Conservation (phyloP, 768 basidiomycete species). For the Hemileccinum rubropunctum region DNA sequence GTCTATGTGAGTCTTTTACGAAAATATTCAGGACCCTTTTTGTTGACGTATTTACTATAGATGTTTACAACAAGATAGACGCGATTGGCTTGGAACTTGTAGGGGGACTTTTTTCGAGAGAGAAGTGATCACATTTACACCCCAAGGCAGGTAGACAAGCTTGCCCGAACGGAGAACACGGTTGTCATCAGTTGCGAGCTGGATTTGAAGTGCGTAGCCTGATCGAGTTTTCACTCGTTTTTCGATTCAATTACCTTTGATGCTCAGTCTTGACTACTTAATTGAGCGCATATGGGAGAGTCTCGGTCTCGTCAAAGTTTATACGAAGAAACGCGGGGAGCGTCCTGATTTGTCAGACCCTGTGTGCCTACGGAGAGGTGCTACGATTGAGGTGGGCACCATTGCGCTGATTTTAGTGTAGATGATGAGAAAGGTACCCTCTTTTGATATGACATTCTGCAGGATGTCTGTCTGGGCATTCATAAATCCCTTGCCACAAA, state of each 20-base stretch:
- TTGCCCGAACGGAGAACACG: conserved; percentile 77
- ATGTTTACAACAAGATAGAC: conserved; percentile 97
- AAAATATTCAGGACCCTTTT: neutral
- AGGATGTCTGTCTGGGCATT: conserved; percentile 91
- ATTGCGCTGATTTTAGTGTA: neutral
- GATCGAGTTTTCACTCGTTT: neutral
- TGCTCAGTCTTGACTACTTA: conserved; percentile 61
- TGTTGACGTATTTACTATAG: conserved; percentile 34
- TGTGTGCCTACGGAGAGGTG: conserved; percentile 85
- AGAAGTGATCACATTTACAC: neutral
- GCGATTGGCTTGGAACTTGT: conserved; percentile 75
- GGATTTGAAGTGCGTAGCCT: conserved; percentile 69
- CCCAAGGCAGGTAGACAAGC: conserved; percentile 58
- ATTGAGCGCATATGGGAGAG: conserved; percentile 79
- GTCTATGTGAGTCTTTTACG: conserved; percentile 61
- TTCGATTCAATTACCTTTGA: neutral
- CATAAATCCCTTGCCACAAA: conserved; percentile 87
- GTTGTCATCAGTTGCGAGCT: conserved; percentile 98
- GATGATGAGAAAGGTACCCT: neutral
- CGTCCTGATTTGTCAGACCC: conserved; percentile 92
- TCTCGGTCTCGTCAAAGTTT: conserved; percentile 82
- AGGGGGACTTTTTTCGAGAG: neutral
- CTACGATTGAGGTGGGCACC: conserved; percentile 76
- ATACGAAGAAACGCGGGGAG: conserved; percentile 96
- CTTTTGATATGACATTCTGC: neutral